Base-by-base conservation (phyloP, 1,284 basidiomycete species). In the Heliocybe sulcata region DNA sequence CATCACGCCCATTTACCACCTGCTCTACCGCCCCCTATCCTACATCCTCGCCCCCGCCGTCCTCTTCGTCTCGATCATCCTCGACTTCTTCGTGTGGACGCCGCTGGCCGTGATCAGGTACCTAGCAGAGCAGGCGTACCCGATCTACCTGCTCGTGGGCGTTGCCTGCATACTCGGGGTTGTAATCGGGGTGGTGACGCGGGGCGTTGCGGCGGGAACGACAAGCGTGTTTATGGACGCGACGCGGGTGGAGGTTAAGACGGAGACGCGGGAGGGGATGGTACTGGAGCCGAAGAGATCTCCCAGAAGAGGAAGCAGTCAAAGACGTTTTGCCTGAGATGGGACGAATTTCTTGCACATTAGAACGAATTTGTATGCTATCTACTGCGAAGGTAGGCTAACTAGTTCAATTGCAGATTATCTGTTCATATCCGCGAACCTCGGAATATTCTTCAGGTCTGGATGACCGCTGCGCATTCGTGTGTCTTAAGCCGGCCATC, bases 121-220 rank as follows among this genome's bases (percentile, higher is more conserved):
- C 55, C 45, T 79, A 26, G 61, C 75, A 16, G 72, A 79, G 20
- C 73, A 74, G 19, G 35, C 85, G 1, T 83, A 82, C 56, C 85
- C 85, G 0, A 52, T 85, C 33, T 87, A 87, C 58, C 75, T 82
- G 22, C 79, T 87, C 58, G 71, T 77, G 31, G 82, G 80, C 3
- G 74, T 79, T 0, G 79, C 83, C 1, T 80, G 77, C 59, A 76
- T 87, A 49, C 71, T 71, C 23, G 83, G 84, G 0, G 70, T 65
- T 0, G 27, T 76, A 11, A 50, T 87, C 0, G 84, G 83, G 0
- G 54, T 76, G 0, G 61, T 70, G 1, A 83, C 77, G 0, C 70
- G 79, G 31, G 20, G 22, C 27, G 47, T 49, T 26, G 47, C 23
- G 14, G 47, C 23, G 27, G 47, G 47, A 22, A 26, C 22, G 3